These are phyloP conservation scores for Beauveria sp. DNA, from an alignment of 2,329 filamentous ascomycete genomes.

Conservation along the genomic window DNA sequence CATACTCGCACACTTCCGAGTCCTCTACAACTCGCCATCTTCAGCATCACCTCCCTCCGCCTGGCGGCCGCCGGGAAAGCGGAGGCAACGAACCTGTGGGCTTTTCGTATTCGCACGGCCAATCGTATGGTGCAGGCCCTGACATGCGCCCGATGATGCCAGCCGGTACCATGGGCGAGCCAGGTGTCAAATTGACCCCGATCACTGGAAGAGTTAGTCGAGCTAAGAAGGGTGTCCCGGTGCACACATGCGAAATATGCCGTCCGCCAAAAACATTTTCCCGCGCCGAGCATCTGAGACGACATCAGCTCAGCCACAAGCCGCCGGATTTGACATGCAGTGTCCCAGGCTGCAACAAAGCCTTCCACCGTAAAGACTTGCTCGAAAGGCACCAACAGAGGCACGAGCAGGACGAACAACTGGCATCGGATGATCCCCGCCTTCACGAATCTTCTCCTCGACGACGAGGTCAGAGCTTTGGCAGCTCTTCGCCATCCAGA, in stretches of 20 bases:
- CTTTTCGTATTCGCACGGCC: constrained; percentile 7
- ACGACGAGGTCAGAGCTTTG: constrained; percentile 10
- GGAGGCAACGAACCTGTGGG: neutral
- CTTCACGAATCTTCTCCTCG: neutral
- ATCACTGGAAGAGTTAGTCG: constrained; percentile 50
- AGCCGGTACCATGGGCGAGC: constrained; percentile 24
- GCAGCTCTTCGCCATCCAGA: constrained; percentile 13
- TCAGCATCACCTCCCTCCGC: neutral
- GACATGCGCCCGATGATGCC: constrained; percentile 34
- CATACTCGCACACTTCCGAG: constrained; percentile 8
- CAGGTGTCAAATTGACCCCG: constrained; percentile 45
- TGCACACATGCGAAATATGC: constrained; percentile 47
- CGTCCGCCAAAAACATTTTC: constrained; percentile 52
- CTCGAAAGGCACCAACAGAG: constrained; percentile 48
- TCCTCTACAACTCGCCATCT: constrained; percentile 7
- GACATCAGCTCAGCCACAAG: constrained; percentile 54
- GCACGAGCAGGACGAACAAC: constrained; percentile 27
- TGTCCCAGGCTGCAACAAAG: constrained; percentile 46
- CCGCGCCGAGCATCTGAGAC: constrained; percentile 54
- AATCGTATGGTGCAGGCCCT: constrained; percentile 2
- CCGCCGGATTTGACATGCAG: constrained; percentile 45
- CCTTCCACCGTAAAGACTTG: constrained; percentile 52
- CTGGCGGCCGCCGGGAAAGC: neutral
- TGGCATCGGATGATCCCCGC: constrained; percentile 17
- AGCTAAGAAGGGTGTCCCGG: constrained; percentile 52